A percentile compares a stretch with the other conserved stretches of the same genome.
These are phyloP conservation scores for Thielaviopsis ethacetica DNA, from an alignment of 2,329 filamentous ascomycete genomes.

Conservation along the genomic window DNA sequence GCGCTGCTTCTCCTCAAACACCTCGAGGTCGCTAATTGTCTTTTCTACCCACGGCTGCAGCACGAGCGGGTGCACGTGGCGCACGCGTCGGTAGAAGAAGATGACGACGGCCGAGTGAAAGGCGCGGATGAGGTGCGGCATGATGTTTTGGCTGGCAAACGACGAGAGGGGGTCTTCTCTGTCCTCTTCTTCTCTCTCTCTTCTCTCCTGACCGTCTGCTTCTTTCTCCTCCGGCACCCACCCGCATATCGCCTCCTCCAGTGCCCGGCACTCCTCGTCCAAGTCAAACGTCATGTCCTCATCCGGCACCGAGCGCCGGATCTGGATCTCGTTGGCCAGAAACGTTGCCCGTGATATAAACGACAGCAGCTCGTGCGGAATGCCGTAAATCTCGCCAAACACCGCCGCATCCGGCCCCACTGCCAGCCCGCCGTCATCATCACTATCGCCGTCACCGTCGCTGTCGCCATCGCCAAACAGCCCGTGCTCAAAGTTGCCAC, in stretches of 20 bases:
- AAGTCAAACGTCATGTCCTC: slow-evolving; percentile 15
- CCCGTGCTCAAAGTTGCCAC: slow-evolving; percentile 18
- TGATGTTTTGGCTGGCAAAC: slow-evolving; percentile 2
- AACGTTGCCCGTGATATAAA: slow-evolving; percentile 26
- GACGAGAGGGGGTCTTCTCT: not conserved
- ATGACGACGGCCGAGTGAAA: slow-evolving; percentile 27
- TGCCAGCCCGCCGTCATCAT: too few relatives aligned
- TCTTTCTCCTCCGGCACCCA: not conserved
- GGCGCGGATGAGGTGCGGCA: slow-evolving; percentile 19
- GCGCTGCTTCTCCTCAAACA: slow-evolving; percentile 7
- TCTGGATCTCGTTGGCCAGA: slow-evolving; percentile 24
- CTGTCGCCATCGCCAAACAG: not conserved
- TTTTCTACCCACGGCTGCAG: slow-evolving; percentile 6
- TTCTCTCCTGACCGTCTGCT: too few relatives aligned
- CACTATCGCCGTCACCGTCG: too few relatives aligned
- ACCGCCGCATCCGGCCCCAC: slow-evolving; percentile 21
- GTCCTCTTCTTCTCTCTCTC: too few relatives aligned
- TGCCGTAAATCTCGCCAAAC: slow-evolving; percentile 28
- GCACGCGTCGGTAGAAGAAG: slow-evolving; percentile 28
- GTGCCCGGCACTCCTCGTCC: slow-evolving; percentile 16
- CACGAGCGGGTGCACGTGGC: slow-evolving; percentile 6
- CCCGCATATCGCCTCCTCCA: slow-evolving; percentile 6
- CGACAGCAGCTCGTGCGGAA: slow-evolving; percentile 25
- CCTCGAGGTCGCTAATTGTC: slow-evolving; percentile 4
- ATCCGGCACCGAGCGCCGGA: slow-evolving; percentile 16